phyloP scores from a whole-genome alignment of 495 filamentous ascomycete species.

The Venustampulla echinocandica region DNA sequence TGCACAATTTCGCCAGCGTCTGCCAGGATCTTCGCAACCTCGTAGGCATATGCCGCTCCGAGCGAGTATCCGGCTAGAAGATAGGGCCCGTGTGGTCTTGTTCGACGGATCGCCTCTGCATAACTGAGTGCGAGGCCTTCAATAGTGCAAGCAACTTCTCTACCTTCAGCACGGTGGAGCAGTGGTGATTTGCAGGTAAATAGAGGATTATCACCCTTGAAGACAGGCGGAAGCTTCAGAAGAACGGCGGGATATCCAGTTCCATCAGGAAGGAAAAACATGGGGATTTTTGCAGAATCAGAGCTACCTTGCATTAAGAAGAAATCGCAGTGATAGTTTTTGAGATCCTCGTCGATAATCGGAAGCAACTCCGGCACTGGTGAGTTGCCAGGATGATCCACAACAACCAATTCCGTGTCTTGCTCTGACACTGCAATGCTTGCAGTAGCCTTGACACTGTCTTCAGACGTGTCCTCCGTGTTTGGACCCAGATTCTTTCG shows the following conservation, averaged over 20 bases:
- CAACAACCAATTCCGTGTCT: too few species aligned
- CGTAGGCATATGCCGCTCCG: conserved; percentile 79
- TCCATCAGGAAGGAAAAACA: conserved; percentile 72
- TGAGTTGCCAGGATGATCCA: too few species aligned
- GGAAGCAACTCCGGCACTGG: neutral
- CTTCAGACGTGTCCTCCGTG: conserved; percentile 26
- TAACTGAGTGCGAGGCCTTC: conserved; percentile 46
- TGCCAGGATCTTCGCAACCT: conserved; percentile 63
- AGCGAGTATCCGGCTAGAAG: conserved; percentile 71
- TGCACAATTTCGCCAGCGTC: conserved; percentile 54
- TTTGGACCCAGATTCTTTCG: conserved; percentile 52
- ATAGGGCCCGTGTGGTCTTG: conserved; percentile 58
- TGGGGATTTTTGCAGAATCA: conserved; percentile 2
- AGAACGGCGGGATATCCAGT: conserved; percentile 58
- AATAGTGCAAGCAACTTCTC: conserved; percentile 50
- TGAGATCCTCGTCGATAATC: neutral
- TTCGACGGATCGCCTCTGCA: conserved; percentile 50
- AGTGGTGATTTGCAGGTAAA: conserved; percentile 52
- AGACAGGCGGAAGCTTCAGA: conserved; percentile 36
- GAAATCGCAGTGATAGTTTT: neutral
- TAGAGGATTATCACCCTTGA: conserved; percentile 41
- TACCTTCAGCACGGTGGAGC: too few species aligned
- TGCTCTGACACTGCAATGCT: neutral
- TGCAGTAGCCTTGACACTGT: neutral
- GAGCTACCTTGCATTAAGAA: neutral